These are phyloP conservation scores for Verticillium albo-atrum DNA, from an alignment of 2,329 filamentous ascomycete genomes.

Conservation along the genomic window DNA sequence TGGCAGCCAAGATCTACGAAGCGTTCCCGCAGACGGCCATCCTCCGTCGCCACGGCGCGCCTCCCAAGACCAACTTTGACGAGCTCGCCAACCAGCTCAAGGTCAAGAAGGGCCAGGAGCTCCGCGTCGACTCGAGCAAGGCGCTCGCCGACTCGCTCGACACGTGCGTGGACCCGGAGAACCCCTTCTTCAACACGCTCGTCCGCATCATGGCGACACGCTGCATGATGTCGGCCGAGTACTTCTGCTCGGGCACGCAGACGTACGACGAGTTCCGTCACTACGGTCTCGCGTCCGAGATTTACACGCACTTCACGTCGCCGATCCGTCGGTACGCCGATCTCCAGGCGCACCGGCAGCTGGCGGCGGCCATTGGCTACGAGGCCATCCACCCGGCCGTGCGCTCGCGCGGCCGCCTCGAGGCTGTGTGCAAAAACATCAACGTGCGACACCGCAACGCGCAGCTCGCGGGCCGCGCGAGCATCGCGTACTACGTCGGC, in stretches of 20 bases:
- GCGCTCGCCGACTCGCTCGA: constrained; percentile 94
- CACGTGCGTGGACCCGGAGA: constrained; percentile 68
- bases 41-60: constrained; percentile 84
- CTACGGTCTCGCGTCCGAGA: constrained; percentile 92
- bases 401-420: constrained; percentile 77
- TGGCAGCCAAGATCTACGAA: constrained; percentile 84
- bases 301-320: constrained; percentile 98
- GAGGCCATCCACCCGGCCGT: constrained; percentile 78
- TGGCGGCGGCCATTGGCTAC: constrained; percentile 93
- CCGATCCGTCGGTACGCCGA: constrained; percentile 98
- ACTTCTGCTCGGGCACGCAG: constrained; percentile 93
- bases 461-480: constrained; percentile 89
- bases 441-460: constrained; percentile 96
- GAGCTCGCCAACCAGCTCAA: constrained; percentile 88
- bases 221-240: constrained; percentile 99
- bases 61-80: constrained; percentile 95
- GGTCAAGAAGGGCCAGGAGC: constrained; percentile 75
- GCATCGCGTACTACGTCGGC: constrained; percentile 96
- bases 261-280: constrained; percentile 93
- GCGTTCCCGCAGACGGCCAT: constrained; percentile 94
- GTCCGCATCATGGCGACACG: constrained; percentile 95
- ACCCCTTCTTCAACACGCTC: constrained; percentile 98
- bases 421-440: constrained; percentile 96
- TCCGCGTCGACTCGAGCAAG: constrained; percentile 81
- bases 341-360: constrained; percentile 86